Conservation (phyloP, 202 grass and related monocot species). For the Carex arenaria region DNA sequence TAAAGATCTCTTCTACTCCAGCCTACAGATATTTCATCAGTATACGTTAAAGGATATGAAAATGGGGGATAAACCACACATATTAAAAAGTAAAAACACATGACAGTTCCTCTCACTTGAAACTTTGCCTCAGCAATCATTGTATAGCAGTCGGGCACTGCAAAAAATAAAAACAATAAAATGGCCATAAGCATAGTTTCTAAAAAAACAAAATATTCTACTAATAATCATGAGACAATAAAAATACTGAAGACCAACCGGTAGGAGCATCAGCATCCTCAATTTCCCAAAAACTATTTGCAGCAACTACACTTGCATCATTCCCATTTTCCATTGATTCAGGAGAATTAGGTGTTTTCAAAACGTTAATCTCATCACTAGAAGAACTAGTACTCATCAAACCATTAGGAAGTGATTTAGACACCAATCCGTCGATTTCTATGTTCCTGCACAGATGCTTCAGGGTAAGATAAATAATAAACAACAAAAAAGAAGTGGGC, state of each 20-base stretch:
- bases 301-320: slow-evolving; percentile 32
- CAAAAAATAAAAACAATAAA: slow-evolving; percentile 10
- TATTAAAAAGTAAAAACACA: slow-evolving; percentile 20
- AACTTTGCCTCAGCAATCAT: slow-evolving; percentile 69
- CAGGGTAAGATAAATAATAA: slow-evolving; percentile 30
- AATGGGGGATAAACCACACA: slow-evolving; percentile 1
- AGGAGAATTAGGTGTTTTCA: slow-evolving; percentile 32
- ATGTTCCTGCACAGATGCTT: slow-evolving; percentile 23
- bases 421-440: slow-evolving; percentile 33
- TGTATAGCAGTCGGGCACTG: slow-evolving; percentile 77
- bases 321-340: slow-evolving; percentile 38
- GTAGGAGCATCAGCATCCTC: slow-evolving; percentile 69
- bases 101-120: slow-evolving; percentile 42
- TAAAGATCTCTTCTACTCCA: slow-evolving; percentile 63
- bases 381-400: slow-evolving; percentile 24
- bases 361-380: slow-evolving; percentile 40
- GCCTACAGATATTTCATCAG: slow-evolving; percentile 53
- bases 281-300: slow-evolving; percentile 39
- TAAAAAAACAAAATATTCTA: slow-evolving; percentile 14
- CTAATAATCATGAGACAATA: slow-evolving; percentile 12
- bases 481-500: neutral
- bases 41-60: neutral
- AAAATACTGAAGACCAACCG: slow-evolving; percentile 44
- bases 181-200: slow-evolving; percentile 29
- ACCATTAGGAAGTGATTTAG: slow-evolving; percentile 39